Evolutionary conservation across 2,329 filamentous ascomycete genomes (phyloP), one percentile per base, ranked within the genome.

Genomic region (Fusarium sp.): DNA sequence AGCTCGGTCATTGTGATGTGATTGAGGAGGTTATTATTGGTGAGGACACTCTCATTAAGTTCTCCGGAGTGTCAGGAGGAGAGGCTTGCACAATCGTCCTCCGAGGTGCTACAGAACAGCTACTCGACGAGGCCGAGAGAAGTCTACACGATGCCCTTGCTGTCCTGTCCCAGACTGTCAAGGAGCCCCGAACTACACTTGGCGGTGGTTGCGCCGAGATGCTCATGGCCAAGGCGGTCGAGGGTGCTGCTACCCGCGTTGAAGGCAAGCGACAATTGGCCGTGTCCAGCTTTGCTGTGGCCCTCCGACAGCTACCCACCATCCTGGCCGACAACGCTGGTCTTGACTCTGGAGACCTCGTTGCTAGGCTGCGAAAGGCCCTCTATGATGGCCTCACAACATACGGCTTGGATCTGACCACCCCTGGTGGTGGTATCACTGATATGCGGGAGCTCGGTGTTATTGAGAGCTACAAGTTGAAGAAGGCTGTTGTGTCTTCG

Each of bases 1-100:
- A 98, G 84, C 89, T 99, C 25, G 96, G 96, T 25, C 90, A 95
- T 68, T 99, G 96, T 79, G 95, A 98, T 76, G 73, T 96, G 47
- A 98, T 99, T 61, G 96, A 99, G 81, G 96, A 99, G 82, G 91
- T 99, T 41, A 97, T 99, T 73, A 97, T 99, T 74, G 96, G 96
- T 69, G 96, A 99, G 82, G 96, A 99, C 78, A 97, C 93, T 6
- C 83, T 99, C 45, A 97, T 99, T 82, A 95, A 94, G 78, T 99
- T 99, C 81, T 98, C 95, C 5, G 96, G 96, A 35, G 95, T 97
- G 41, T 94, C 94, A 49, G 95, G 93, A 25, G 96, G 95, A 59
- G 87, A 96, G 78, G 96, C 96, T 51, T 99, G 96, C 85, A 99
- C 96, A 4, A 94, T 99, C 73, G 96, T 99, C 43, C 88, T 99